Base-by-base conservation (phyloP, 352 stramenopile species). In the Pythium dissimile region DNA sequence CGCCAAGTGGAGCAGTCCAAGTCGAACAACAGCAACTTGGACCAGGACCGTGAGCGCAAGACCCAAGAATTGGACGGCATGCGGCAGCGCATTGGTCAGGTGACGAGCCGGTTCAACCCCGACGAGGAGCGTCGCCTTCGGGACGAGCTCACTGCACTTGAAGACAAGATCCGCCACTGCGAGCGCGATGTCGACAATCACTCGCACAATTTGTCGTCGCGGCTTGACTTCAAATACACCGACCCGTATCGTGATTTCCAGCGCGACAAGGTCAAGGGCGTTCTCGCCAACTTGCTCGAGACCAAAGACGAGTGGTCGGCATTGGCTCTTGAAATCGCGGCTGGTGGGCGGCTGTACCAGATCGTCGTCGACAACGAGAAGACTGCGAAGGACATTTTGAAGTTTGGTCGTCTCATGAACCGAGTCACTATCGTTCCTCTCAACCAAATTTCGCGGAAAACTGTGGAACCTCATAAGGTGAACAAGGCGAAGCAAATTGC, bases 321-420 rank as follows among this genome's bases (percentile, higher is more conserved):
- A 13, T 97, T 97, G 13, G 97, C 97, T 15, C 75, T 99, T 1
- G 97, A 99, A 75, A 97, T 99, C 46, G 95, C 92, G 24, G 97
- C 97, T 5, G 97, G 97, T 32, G 97, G 96, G 31, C 98, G 98
- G 59, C 75, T 99, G 9, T 99, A 98, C 64, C 95, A 99, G 69
- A 95, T 99, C 32, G 97, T 99, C 24, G 97, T 99, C 16, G 97
- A 99, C 66, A 98, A 98, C 63, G 96, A 98, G 30, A 91, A 98
- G 34, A 99, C 96, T 15, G 97, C 96, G 18, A 99, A 99, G 71
- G 89, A 97, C 21, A 94, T 99, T 38, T 79, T 99, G 13, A 92
- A 98, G 63, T 97, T 98, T 58, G 97, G 97, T 9, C 92, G 97
- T 37, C 73, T 99, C 2, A 85, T 96, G 77, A 91, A 92, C 49